Base-by-base conservation (phyloP, 2,329 filamentous ascomycete genomes). In the Magnaporthiopsis rhizophila region DNA sequence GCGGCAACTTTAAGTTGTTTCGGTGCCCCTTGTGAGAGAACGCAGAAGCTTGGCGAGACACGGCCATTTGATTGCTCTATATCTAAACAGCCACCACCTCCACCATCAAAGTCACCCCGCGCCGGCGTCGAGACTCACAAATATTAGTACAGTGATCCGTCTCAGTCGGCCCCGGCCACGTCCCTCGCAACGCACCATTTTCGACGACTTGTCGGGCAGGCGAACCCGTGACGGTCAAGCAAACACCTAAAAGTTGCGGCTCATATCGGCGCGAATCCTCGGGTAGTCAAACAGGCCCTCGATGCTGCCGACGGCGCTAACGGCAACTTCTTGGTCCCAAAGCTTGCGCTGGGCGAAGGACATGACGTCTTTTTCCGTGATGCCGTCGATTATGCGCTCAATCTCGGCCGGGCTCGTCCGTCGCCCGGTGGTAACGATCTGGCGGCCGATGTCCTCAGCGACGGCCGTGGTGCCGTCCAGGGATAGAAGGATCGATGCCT, bases 401-500 rank as follows among this genome's bases (percentile, higher is more conserved):
- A 99, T 94, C 84, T 99, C 95, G 77, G 90, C 89, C 66, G 95
- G 91, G 76, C 83, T 88, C 86, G 96, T 89, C 70, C 94, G 89
- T 73, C 93, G 90, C 76, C 95, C 95, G 65, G 95, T 98, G 74
- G 93, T 98, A 82, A 99, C 88, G 80, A 99, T 92, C 82, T 99
- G 95, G 79, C 95, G 91, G 74, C 95, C 95, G 78, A 99, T 97
- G 77, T 99, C 95, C 84, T 99, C 95, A 67, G 95, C 95, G 64
- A 97, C 89, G 72, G 95, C 92, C 61, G 95, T 98, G 75, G 95
- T 98, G 78, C 93, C 96, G 77, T 99, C 95, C 38, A 99, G 91
- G 63, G 92, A 96, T 69, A 99, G 88, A 67, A 99, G 91, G 74
- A 99, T 93, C 64, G 93, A 97, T 68, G 95, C 95, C 87, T 99